Percentiles rank a stretch among this genome's conserved stretches.
These are phyloP conservation scores for Penicillium sp. DNA, from an alignment of 2,329 filamentous ascomycete genomes.

Conservation along the genomic window DNA sequence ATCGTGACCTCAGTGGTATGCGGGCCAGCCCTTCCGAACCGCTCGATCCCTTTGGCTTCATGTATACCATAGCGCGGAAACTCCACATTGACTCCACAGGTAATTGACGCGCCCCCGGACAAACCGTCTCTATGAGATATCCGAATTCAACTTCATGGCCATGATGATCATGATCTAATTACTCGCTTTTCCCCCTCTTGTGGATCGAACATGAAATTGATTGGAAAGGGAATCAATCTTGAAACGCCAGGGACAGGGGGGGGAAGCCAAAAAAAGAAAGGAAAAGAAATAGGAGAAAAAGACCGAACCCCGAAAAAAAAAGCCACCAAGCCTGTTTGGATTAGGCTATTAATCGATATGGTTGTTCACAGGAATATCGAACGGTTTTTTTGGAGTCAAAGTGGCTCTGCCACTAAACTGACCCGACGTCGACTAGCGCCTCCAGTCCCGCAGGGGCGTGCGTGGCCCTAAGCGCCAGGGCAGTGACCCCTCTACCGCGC, in stretches of 20 bases:
- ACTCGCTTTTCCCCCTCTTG: not conserved
- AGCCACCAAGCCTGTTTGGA: not conserved
- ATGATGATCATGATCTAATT: not conserved
- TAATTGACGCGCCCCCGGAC: not conserved
- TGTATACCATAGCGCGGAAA: constrained; percentile 13
- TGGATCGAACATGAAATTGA: not conserved
- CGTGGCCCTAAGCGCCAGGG: constrained; percentile 17
- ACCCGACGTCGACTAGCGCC: constrained; percentile 8
- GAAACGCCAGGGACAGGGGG: constrained; percentile 2
- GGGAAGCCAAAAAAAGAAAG: not conserved
- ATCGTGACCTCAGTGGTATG: constrained; percentile 10
- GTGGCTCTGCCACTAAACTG: constrained; percentile 8
- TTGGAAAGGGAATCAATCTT: not conserved
- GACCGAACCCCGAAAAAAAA: constrained; percentile 2
- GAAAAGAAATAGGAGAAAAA: not conserved
- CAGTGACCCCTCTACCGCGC: constrained; percentile 9
- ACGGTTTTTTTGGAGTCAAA: constrained; percentile 9
- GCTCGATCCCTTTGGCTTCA: constrained; percentile 12
- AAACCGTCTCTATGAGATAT: not conserved
- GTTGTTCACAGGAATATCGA: constrained; percentile 7
- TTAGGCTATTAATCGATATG: constrained; percentile 3
- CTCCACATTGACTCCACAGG: constrained; percentile 13
- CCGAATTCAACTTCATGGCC: not conserved
- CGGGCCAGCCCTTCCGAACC: constrained; percentile 15
- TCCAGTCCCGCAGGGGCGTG: constrained; percentile 11